Percentiles rank a stretch among this genome's conserved stretches.
Evolutionary conservation across 257 asterid species (phyloP).

Genomic region (Jasminum sambac): DNA sequence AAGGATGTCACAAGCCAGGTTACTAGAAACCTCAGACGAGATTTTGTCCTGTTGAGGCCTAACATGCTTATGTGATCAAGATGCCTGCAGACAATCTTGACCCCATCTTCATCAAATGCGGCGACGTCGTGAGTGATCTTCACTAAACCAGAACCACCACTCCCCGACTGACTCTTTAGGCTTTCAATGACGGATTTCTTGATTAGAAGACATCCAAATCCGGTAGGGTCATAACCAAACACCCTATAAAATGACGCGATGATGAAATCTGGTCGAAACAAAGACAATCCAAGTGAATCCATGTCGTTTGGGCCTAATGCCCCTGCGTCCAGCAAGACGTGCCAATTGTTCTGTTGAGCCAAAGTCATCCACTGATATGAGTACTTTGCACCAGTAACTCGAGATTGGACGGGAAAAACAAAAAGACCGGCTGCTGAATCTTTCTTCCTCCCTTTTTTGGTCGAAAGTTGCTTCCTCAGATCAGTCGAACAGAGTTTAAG

Average conservation of each 20-base stretch:
- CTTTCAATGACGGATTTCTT: constrained; percentile 52
- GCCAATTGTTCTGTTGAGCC: constrained; percentile 65
- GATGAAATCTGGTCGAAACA: constrained; percentile 54
- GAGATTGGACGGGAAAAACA: constrained; percentile 40
- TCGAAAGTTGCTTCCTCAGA: constrained; percentile 33
- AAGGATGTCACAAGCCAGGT: constrained; percentile 41
- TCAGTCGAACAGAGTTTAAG: constrained; percentile 35
- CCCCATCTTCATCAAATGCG: constrained; percentile 26
- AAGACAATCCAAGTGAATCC: constrained; percentile 56
- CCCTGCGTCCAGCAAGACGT: constrained; percentile 56
- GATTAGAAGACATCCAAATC: constrained; percentile 57
- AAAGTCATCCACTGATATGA: constrained; percentile 65
- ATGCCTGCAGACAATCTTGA: constrained; percentile 34
- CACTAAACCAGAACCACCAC: constrained; percentile 49
- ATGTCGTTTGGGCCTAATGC: constrained; percentile 57
- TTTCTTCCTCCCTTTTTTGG: constrained; percentile 28
- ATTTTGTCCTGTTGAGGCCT: constrained; percentile 38
- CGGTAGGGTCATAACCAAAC: constrained; percentile 59
- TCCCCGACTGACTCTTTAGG: constrained; percentile 55
- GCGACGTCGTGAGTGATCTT: background rate
- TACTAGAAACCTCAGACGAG: constrained; percentile 30
- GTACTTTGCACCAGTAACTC: constrained; percentile 40
- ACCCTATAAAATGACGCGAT: constrained; percentile 58
- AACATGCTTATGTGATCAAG: constrained; percentile 37
- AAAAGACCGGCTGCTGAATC: constrained; percentile 33